Percentiles rank a stretch among this genome's conserved stretches.
These are phyloP conservation scores for Talaromyces amestolkiae DNA, from an alignment of 2,329 filamentous ascomycete genomes.

Conservation along the genomic window DNA sequence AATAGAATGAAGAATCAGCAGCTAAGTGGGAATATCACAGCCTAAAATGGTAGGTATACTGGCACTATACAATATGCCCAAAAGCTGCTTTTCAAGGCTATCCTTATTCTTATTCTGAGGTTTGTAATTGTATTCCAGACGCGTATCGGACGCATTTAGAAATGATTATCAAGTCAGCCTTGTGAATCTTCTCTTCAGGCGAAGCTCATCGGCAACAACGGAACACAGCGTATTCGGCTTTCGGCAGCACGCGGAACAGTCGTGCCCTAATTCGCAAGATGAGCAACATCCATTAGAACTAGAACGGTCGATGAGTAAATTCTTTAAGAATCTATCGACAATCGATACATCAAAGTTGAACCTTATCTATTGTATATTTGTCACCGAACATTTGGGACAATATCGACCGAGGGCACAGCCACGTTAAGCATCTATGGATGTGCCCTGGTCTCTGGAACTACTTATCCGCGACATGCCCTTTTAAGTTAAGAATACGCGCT, in stretches of 20 bases:
- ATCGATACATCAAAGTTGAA: neutral
- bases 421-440: neutral
- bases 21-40: neutral
- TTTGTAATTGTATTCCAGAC: no score
- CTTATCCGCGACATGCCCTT: neutral
- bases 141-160: no score
- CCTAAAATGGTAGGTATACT: neutral
- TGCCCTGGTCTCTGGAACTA: neutral
- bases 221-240: neutral
- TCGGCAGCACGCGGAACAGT: neutral
- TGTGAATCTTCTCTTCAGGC: neutral
- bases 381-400: neutral
- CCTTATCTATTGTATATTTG: neutral
- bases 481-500: neutral
- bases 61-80: neutral
- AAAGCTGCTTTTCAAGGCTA: no score
- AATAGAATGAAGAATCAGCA: neutral
- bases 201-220: neutral
- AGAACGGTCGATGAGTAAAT: neutral
- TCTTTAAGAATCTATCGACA: neutral
- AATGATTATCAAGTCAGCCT: neutral
- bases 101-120: no score
- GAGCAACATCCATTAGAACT: neutral
- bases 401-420: neutral
- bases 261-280: neutral